Evolutionary conservation across 805 yeast genomes (phyloP), one percentile per base, ranked within the genome.

Genomic region (Suhomyces pyralidae): DNA sequence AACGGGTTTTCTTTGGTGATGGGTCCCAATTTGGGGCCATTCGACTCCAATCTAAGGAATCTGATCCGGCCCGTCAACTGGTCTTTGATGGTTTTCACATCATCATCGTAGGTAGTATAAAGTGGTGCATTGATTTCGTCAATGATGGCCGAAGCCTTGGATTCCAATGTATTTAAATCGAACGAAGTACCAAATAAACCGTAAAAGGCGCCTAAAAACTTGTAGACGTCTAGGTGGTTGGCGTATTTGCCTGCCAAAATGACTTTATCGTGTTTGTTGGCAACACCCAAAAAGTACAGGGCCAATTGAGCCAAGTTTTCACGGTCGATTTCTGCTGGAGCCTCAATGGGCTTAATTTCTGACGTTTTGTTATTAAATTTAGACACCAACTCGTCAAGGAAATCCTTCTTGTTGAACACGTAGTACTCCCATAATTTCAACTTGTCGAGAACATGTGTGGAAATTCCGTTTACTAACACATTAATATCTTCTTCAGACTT

Each of bases 401-500:
- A 75, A 3, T 60, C 60, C 5, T 62, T 57, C 42, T 82, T 84
- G 64, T 90, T 79, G 34, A 91, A 74, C 5, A 86, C 92, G 65
- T 92, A 94, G 67, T 70, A 93, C 68, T 93, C 91, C 99, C 99
- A 93, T 51, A 93, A 74, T 55, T 84, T 80, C 51, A 90, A 69
- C 4, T 79, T 74, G 24, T 80, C 83, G 25, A 91, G 61, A 0
- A 90, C 97, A 60, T 88, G 84, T 5, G 73, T 66, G 55, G 83
- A 81, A 46, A 93, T 74, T 15, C 89, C 92, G 34, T 82, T 86
- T 77, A 88, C 81, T 22, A 92, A 71, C 28, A 62, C 66, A 40
- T 78, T 70, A 22, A 93, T 67, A 58, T 90, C 96, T 3, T 70
- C 76, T 10, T 74, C 73, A 15, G 68, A 65, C 3, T 70, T 64